Evolutionary conservation across 2,329 filamentous ascomycete genomes (phyloP).

Genomic region (Pezicula neosporulosa): DNA sequence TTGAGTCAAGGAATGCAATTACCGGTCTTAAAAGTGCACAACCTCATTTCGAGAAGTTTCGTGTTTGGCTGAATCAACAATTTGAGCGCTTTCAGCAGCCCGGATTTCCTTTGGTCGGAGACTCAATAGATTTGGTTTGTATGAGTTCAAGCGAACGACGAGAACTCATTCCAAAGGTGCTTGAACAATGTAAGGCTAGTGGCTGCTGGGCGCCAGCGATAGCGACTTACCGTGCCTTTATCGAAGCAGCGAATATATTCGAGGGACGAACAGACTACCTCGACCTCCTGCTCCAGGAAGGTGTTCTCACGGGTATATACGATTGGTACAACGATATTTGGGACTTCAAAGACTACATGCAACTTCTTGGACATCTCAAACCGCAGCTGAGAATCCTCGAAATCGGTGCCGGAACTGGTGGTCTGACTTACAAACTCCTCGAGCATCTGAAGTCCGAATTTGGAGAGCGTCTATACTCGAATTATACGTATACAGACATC

Average conservation of each 20-base stretch:
- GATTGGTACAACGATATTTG: not conserved
- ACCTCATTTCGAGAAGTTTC: not conserved
- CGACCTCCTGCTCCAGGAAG: conserved; percentile 9
- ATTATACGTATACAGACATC: conserved; percentile 36
- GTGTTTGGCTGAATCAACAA: not conserved
- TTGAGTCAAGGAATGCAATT: not conserved
- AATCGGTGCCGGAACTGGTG: no score
- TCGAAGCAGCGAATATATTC: conserved; percentile 3
- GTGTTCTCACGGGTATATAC: conserved; percentile 9
- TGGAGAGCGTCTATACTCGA: conserved; percentile 1
- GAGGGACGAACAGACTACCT: conserved; percentile 2
- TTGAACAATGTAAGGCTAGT: not conserved
- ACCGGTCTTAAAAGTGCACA: not conserved
- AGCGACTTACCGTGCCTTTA: not conserved
- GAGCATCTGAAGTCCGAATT: not conserved
- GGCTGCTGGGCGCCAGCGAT: not conserved
- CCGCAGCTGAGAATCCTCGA: conserved; percentile 18
- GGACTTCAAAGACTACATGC: conserved; percentile 3
- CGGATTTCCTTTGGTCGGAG: not conserved
- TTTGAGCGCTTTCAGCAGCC: not conserved
- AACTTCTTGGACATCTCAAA: conserved; percentile 11
- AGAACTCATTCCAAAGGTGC: not conserved
- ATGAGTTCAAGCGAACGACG: not conserved
- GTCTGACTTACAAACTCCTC: conserved; percentile 7
- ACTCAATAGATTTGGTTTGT: not conserved